Percentiles rank a stretch among this genome's conserved stretches.
These are phyloP conservation scores for Yarrowia sp. DNA, from an alignment of 805 yeast genomes.

Conservation along the genomic window DNA sequence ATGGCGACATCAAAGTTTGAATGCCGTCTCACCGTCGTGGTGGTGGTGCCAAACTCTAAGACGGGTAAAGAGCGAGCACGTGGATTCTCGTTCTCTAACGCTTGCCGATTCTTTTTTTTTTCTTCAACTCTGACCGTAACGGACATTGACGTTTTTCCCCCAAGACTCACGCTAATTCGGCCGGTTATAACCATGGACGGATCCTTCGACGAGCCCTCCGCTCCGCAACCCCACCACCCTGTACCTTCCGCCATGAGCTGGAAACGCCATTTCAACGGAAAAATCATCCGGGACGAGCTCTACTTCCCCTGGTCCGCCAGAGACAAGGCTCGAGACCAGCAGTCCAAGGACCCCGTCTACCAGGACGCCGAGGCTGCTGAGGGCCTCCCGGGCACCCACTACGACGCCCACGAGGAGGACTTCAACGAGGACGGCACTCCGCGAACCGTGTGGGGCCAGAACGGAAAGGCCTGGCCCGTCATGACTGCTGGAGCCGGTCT, in stretches of 20 bases:
- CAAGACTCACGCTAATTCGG: not conserved
- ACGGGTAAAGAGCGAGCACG: not conserved
- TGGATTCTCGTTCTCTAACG: not conserved
- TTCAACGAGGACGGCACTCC: conserved; percentile 21
- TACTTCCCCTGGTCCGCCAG: conserved; percentile 18
- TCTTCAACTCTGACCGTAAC: not conserved
- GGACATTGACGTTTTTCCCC: not conserved
- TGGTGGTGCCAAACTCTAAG: too few relatives aligned
- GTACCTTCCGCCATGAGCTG: conserved; percentile 5
- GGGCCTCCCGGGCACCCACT: conserved; percentile 19
- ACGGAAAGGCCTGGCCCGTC: conserved; percentile 62
- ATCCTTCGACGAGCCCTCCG: not conserved
- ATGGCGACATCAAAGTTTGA: not conserved
- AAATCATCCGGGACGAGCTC: conserved; percentile 24
- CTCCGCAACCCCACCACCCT: not conserved
- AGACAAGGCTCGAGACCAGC: conserved; percentile 22
- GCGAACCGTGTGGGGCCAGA: conserved; percentile 31
- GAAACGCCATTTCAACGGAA: conserved; percentile 35
- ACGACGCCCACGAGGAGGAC: conserved; percentile 7
- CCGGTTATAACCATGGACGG: conserved; percentile 6
- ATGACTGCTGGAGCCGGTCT: conserved; percentile 90
- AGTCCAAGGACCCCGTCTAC: conserved; percentile 18
- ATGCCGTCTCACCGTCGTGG: too few relatives aligned
- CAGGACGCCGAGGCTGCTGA: conserved; percentile 22
- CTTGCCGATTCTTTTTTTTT: not conserved